These are phyloP conservation scores for Elsinoe ampelina DNA, from an alignment of 2,329 filamentous ascomycete species.

Conservation along the genomic window DNA sequence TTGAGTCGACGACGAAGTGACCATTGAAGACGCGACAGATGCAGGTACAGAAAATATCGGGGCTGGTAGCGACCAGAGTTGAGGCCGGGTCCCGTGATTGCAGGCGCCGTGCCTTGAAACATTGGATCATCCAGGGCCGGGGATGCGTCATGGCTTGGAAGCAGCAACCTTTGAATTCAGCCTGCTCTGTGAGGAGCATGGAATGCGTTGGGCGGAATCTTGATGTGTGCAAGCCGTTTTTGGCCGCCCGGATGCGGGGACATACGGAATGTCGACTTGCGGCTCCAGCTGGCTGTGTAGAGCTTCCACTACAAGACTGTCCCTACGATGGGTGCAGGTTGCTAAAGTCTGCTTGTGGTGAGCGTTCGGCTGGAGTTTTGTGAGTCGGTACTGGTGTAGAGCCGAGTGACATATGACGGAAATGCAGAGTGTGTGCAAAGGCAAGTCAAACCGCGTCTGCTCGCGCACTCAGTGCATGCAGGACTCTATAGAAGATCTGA, in stretches of 20 bases:
- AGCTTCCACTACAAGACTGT: background rate
- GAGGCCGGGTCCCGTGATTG: background rate
- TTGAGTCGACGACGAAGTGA: background rate
- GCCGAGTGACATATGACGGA: background rate
- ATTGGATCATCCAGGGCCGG: background rate
- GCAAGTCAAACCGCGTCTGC: background rate
- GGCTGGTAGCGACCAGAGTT: constrained; percentile 5
- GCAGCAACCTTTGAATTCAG: too few species aligned
- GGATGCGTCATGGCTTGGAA: constrained; percentile 1
- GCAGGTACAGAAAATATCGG: background rate
- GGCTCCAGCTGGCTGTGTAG: background rate
- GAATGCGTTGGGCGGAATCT: background rate
- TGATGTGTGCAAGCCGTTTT: background rate
- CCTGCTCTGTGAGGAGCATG: background rate
- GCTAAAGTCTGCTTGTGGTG: too few species aligned
- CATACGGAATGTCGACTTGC: background rate
- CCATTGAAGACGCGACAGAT: background rate
- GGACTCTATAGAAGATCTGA: constrained; percentile 1
- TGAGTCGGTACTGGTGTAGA: too few species aligned
- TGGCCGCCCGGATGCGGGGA: constrained; percentile 5
- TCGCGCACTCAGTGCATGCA: background rate
- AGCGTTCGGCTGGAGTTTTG: background rate
- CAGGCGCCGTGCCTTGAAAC: constrained; percentile 8
- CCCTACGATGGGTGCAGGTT: background rate
- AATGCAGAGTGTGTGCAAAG: background rate